These are phyloP conservation scores for Globisporangium nagaii DNA, from an alignment of 352 stramenopile genomes.

Conservation along the genomic window DNA sequence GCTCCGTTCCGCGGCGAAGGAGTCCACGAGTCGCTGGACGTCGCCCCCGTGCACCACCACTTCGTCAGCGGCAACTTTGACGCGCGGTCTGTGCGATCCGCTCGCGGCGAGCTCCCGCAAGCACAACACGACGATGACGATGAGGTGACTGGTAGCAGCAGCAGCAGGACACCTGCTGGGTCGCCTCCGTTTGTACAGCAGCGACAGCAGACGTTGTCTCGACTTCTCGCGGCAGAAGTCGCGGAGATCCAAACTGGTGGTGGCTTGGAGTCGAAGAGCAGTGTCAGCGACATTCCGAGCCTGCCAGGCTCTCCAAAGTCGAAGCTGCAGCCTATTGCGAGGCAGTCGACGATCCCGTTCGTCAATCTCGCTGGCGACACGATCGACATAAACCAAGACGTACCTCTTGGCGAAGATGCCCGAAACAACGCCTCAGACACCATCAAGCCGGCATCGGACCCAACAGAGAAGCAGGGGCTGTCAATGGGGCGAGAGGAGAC, in stretches of 20 bases:
- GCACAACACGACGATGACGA: conserved; percentile 5
- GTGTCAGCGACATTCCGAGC: neutral
- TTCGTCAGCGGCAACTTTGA: conserved; percentile 15
- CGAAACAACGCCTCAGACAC: too few relatives aligned
- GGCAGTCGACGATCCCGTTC: conserved; percentile 1
- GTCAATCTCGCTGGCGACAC: neutral
- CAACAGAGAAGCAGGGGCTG: neutral
- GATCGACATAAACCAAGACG: neutral
- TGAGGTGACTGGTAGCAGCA: neutral
- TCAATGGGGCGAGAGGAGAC: neutral
- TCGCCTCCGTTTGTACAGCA: neutral
- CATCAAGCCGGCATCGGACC: too few relatives aligned
- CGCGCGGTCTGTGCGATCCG: neutral
- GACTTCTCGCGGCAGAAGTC: neutral
- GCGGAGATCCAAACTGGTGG: neutral
- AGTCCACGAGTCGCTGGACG: neutral
- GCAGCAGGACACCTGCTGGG: too few relatives aligned
- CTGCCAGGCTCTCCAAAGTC: neutral
- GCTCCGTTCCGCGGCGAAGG: conserved; percentile 7
- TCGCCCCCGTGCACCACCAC: neutral
- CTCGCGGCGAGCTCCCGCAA: neutral
- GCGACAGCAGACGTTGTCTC: neutral
- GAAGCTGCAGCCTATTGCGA: neutral
- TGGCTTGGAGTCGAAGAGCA: too few relatives aligned
- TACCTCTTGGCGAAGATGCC: neutral